Conservation (phyloP, 177 flowering plant species). For the Vitis hybrid region DNA sequence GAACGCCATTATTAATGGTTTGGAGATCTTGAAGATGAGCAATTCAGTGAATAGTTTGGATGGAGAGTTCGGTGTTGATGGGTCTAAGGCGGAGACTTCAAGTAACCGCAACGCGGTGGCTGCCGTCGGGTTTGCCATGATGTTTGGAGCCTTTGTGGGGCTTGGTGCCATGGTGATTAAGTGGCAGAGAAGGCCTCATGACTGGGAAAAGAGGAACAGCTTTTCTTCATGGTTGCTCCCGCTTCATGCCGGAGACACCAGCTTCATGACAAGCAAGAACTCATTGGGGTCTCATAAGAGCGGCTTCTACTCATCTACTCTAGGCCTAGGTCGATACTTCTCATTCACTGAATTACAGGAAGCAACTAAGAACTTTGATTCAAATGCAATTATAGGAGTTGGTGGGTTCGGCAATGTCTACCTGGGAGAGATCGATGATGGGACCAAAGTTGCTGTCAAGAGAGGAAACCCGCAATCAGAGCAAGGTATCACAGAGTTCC, state of each 20-base stretch:
- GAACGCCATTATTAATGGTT: conserved; percentile 74
- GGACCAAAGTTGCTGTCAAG: conserved; percentile 56
- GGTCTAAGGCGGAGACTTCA: conserved; percentile 11
- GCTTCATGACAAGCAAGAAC: conserved; percentile 63
- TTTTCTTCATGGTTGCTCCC: conserved; percentile 92
- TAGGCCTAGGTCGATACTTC: conserved; percentile 67
- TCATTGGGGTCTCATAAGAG: conserved; percentile 58
- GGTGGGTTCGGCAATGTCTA: conserved; percentile 71
- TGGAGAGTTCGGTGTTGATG: conserved; percentile 67
- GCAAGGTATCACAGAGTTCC: conserved; percentile 61
- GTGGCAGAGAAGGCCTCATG: conserved; percentile 84
- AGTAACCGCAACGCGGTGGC: conserved; percentile 43
- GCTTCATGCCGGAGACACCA: conserved; percentile 63
- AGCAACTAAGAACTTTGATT: conserved; percentile 65
- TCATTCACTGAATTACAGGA: conserved; percentile 63
- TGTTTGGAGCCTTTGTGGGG: conserved; percentile 84
- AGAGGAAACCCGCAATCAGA: conserved; percentile 70
- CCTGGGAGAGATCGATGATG: conserved; percentile 46
- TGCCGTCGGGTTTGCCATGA: conserved; percentile 72
- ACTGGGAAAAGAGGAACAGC: conserved; percentile 84
- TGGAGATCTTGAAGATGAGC: conserved; percentile 76
- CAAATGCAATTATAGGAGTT: conserved; percentile 57
- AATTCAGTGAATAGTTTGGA: conserved; percentile 69
- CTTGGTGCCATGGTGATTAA: conserved; percentile 80
- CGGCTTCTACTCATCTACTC: conserved; percentile 51